Conservation (phyloP, 768 basidiomycete genomes). For the Psilocybe sp. region DNA sequence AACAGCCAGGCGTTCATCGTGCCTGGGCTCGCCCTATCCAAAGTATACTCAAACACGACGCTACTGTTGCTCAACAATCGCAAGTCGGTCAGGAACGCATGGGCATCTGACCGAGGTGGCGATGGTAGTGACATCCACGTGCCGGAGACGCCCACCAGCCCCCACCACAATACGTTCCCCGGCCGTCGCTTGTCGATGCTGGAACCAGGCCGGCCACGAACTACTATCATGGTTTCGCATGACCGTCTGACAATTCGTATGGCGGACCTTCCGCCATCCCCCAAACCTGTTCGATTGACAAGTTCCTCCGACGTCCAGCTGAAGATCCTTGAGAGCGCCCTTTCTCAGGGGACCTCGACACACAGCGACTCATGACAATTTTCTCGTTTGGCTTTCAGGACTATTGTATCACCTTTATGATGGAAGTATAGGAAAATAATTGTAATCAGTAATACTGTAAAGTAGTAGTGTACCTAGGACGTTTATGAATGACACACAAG, state of each 20-base stretch:
- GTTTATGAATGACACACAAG: too few relatives aligned
- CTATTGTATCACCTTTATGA: too few relatives aligned
- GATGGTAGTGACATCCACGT: background rate
- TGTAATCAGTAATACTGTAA: too few relatives aligned
- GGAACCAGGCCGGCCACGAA: background rate
- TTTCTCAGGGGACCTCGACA: background rate
- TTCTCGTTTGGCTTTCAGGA: too few relatives aligned
- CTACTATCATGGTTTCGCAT: constrained; percentile 13
- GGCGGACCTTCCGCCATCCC: constrained; percentile 3
- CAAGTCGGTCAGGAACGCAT: constrained; percentile 11
- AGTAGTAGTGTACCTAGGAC: too few relatives aligned
- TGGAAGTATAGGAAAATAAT: too few relatives aligned
- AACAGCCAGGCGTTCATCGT: constrained; percentile 19
- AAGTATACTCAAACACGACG: constrained; percentile 29
- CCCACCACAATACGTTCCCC: background rate
- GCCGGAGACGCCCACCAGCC: background rate
- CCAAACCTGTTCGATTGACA: background rate
- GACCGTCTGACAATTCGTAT: constrained; percentile 12
- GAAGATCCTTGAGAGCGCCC: background rate
- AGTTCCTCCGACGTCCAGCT: background rate
- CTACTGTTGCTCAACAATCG: constrained; percentile 27
- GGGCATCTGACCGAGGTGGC: background rate
- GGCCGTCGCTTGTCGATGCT: background rate
- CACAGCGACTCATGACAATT: too few relatives aligned
- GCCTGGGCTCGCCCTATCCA: constrained; percentile 23